Base-by-base conservation (phyloP, 495 filamentous ascomycete genomes). In the Copromyces sp. region DNA sequence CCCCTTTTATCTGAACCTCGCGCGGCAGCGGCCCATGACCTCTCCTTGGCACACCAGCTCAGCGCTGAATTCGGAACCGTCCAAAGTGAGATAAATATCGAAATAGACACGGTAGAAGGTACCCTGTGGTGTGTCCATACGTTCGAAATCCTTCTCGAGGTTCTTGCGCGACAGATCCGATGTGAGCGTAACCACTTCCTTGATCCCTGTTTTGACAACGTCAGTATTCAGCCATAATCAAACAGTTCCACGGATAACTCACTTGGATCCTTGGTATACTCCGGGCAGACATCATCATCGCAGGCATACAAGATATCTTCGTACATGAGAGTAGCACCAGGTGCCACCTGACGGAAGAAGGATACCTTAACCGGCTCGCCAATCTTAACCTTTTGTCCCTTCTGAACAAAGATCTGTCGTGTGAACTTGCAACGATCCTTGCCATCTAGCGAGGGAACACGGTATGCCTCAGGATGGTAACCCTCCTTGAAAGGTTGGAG, bases 351-450 rank as follows among this genome's bases (percentile, higher is more conserved):
- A 81, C 95, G 87, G 90, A 99, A 98, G 83, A 99, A 99, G 70
- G 92, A 95, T 38, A 99, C 96, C 84, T 99, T 99, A 81, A 98
- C 95, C 9, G 96, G 95, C 83, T 99, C 95, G 73, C 95, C 95
- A 78, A 97, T 98, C 90, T 97, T 98, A 80, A 99, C 94, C 78
- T 95, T 89, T 82, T 99, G 95, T 20, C 96, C 96, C 85, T 98
- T 99, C 78, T 98, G 95, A 75, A 99, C 95, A 77, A 99, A 99
- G 74, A 98, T 98, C 79, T 99, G 96, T 59, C 95, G 87, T 7
- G 95, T 99, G 80, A 98, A 99, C 85, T 99, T 99, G 90, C 95
- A 99, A 69, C 95, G 89, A 80, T 99, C 95, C 78, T 97, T 97
- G 72, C 95, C 95, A 76, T 99, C 95, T 71, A 98, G 87, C 75